A percentile compares a stretch with the other conserved stretches of the same genome.
Conservation (phyloP, 2,329 filamentous ascomycete genomes). For the Bipolaris zeicola region DNA sequence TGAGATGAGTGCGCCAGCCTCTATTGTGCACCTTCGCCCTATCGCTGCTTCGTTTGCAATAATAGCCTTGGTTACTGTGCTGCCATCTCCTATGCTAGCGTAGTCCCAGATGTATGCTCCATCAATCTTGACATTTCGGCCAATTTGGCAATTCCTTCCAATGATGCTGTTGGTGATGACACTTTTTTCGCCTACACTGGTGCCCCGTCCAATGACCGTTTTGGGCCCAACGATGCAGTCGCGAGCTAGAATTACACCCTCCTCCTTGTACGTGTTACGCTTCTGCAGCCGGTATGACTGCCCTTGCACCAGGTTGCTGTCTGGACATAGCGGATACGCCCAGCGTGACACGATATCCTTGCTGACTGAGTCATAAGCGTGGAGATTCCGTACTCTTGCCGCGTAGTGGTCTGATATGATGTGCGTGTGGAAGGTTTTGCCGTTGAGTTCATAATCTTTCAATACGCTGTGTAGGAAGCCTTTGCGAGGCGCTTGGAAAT, state of each 20-base stretch:
- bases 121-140: constrained; percentile 78
- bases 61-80: constrained; percentile 72
- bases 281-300: constrained; percentile 76
- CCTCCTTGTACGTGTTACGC: constrained; percentile 77
- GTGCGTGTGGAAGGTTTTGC: constrained; percentile 93
- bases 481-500: constrained; percentile 87
- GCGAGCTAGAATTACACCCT: constrained; percentile 73
- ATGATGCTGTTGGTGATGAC: constrained; percentile 77
- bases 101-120: constrained; percentile 90
- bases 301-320: constrained; percentile 79
- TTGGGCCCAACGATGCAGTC: constrained; percentile 71
- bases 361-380: constrained; percentile 87
- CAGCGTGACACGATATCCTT: constrained; percentile 85
- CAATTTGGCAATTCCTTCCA: constrained; percentile 84
- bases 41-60: constrained; percentile 75
- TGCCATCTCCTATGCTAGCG: constrained; percentile 74
- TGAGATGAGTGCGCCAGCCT: constrained; percentile 77
- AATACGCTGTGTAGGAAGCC: constrained; percentile 91
- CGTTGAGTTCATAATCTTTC: constrained; percentile 96
- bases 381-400: constrained; percentile 81
- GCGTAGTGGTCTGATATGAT: constrained; percentile 84
- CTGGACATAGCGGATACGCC: constrained; percentile 87
- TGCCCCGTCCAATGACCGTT: constrained; percentile 77
- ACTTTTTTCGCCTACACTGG: constrained; percentile 74
- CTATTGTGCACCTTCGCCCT: constrained; percentile 71